Conservation (phyloP, 371 early-diverging fungal species). For the Circinella umbellata region DNA sequence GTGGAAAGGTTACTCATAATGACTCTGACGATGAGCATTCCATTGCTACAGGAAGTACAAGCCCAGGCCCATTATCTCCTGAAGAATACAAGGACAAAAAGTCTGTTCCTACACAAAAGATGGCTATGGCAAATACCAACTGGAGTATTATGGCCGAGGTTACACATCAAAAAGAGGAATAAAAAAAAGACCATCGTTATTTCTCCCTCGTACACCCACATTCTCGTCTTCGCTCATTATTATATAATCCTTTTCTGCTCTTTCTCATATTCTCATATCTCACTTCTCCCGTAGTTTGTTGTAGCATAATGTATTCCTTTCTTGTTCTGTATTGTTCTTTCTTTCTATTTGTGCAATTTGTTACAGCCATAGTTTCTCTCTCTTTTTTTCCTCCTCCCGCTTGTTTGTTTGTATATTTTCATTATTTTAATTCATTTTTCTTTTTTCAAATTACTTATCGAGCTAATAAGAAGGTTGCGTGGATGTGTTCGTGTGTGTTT, state of each 20-base stretch:
- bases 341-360: neutral
- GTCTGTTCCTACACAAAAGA: neutral
- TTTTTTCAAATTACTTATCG: neutral
- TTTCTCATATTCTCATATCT: neutral
- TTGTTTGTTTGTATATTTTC: too few species aligned
- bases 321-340: neutral
- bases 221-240: neutral
- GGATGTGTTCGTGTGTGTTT: too few species aligned
- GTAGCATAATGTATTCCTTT: neutral
- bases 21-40: conserved; percentile 12
- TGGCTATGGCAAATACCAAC: conserved; percentile 1
- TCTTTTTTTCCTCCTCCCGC: too few species aligned
- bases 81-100: neutral
- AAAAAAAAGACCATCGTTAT: neutral
- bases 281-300: neutral
- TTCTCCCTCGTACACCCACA: neutral
- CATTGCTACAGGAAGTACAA: conserved; percentile 3
- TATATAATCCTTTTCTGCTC: neutral
- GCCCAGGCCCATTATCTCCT: neutral
- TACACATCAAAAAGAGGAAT: neutral
- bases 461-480: neutral
- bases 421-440: too few species aligned
- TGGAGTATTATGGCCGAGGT: neutral
- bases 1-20: neutral
- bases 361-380: too few species aligned